Evolutionary conservation across 2,329 filamentous ascomycete species (phyloP).

Genomic region (Colletotrichum filicis): DNA sequence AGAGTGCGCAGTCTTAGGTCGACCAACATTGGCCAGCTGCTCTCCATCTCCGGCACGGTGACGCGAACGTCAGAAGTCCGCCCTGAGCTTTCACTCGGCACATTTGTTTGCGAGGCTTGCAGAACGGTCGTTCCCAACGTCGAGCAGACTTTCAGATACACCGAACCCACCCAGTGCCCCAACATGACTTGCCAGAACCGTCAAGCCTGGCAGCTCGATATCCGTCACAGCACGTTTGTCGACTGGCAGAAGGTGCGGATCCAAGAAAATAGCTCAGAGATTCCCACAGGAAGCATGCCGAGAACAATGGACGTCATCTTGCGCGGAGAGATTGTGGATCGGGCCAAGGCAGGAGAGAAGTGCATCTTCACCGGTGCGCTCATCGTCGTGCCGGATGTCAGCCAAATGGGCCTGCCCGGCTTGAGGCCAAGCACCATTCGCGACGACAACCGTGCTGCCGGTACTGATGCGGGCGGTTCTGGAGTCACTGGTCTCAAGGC

Average conservation of each 20-base stretch:
- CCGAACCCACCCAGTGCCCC: conserved; percentile 94
- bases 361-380: conserved; percentile 97
- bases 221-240: conserved; percentile 95
- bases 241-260: conserved; percentile 99
- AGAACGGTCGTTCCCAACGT: conserved; percentile 87
- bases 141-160: conserved; percentile 97
- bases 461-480: conserved; percentile 82
- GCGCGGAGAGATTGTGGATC: conserved; percentile 95
- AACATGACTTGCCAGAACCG: conserved; percentile 90
- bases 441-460: conserved; percentile 79
- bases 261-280: conserved; percentile 98
- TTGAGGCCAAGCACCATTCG: conserved; percentile 84
- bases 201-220: conserved; percentile 94
- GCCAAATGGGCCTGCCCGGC: conserved; percentile 91
- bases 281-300: conserved; percentile 98
- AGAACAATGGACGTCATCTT: conserved; percentile 97
- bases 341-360: conserved; percentile 96
- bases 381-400: conserved; percentile 97
- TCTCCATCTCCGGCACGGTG: conserved; percentile 96
- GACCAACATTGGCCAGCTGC: conserved; percentile 88
- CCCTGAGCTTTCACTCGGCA: conserved; percentile 90
- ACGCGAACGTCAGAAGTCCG: conserved; percentile 97
- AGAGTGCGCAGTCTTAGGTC: conserved; percentile 88
- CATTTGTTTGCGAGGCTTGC: conserved; percentile 91
- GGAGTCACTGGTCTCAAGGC: conserved; percentile 91